Evolutionary conservation across 164 flowering plant species (phyloP).

Genomic region (Aristolochia contorta): DNA sequence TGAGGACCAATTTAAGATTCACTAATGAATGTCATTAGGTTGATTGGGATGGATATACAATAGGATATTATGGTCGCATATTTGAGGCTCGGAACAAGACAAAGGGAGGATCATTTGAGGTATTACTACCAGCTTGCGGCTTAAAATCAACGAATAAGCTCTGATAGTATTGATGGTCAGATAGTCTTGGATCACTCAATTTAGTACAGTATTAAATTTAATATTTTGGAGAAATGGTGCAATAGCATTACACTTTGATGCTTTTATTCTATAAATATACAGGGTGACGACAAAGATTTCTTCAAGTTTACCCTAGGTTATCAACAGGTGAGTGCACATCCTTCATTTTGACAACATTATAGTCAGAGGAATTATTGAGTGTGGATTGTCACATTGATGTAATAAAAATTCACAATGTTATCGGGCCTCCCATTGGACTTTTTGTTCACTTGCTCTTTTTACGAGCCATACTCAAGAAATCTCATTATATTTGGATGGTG

Average conservation of each 20-base stretch:
- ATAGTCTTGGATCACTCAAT: background rate
- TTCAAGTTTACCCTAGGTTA: slow-evolving; percentile 81
- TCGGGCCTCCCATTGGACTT: no score
- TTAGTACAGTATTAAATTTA: no score
- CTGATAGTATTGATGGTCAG: no score
- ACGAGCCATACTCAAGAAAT: no score
- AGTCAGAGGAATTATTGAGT: no score
- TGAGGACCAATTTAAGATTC: slow-evolving; percentile 6
- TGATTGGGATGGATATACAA: slow-evolving; percentile 98
- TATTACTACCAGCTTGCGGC: slow-evolving; percentile 12
- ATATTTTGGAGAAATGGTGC: background rate
- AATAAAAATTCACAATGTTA: no score
- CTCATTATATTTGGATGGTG: background rate
- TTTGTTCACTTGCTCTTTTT: no score
- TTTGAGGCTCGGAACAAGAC: slow-evolving; percentile 99
- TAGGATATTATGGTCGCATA: slow-evolving; percentile 95
- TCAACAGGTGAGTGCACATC: slow-evolving; percentile 42
- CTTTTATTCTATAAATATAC: slow-evolving; percentile 8
- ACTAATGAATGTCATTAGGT: slow-evolving; percentile 31
- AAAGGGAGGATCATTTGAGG: slow-evolving; percentile 96
- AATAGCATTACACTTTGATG: background rate
- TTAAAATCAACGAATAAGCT: no score
- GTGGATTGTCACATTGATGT: no score
- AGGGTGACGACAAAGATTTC: slow-evolving; percentile 89
- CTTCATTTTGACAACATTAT: no score